Evolutionary conservation across 805 yeast species (phyloP), one percentile per base, ranked within the genome.

Genomic region (Komagataella ulmi): DNA sequence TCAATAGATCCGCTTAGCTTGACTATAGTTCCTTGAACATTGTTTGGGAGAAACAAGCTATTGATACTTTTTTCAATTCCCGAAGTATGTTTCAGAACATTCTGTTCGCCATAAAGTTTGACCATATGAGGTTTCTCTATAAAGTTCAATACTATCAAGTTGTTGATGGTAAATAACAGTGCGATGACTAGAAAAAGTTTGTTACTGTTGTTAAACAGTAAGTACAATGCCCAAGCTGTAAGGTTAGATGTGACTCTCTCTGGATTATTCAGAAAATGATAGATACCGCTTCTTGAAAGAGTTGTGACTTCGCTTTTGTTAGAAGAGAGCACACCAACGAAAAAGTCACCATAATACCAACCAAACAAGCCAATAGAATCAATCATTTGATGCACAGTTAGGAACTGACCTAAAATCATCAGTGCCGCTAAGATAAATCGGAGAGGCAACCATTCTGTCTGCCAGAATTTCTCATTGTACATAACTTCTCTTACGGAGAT

Each of bases 291-390:
- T 55, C 83, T 83, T 0, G 90, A 80, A 57, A 86, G 70, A 44
- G 48, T 52, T 12, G 51, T 53, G 23, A 56, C 47, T 48, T 50
- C 55, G 21, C 52, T 52, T 2, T 50, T 21, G 56, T 71, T 71
- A 6, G 76, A 66, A 52, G 70, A 71, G 21, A 70, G 70, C 18
- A 73, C 67, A 17, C 75, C 69, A 53, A 84, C 68, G 65, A 85
- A 86, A 65, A 86, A 86, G 64, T 86, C 95, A 53, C 95, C 95
- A 63, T 83, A 86, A 59, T 85, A 86, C 93, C 93, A 86, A n/a
- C 95, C 93, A 65, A 82, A 85, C 54, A 83, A 84, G 2, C 91
- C 91, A 56, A 86, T 79, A 49, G 85, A 80, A 47, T 78, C 77
- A 56, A 80, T 74, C 44, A 85, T 84, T 30, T 88, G 84, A 21